Conservation (phyloP, 345 rosid species). For the Boechera divaricarpa region DNA sequence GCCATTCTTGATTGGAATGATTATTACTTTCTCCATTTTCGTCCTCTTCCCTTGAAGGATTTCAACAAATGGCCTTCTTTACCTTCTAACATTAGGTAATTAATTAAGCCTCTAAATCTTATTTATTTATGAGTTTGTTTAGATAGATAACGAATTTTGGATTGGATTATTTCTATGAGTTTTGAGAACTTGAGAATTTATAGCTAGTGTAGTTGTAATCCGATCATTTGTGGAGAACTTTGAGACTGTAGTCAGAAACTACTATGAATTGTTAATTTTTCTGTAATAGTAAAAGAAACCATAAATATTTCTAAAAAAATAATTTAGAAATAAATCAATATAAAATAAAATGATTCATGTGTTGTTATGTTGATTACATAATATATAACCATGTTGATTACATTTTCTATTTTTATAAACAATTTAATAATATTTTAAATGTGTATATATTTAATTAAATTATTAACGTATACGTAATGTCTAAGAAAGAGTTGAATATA, state of each 20-base stretch:
- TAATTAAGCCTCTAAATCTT: neutral
- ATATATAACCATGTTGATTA: neutral
- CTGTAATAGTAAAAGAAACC: neutral
- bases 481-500: neutral
- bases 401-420: neutral
- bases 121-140: neutral
- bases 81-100: constrained; percentile 66
- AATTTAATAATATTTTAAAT: neutral
- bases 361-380: neutral
- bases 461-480: neutral
- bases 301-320: no score
- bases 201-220: neutral
- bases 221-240: constrained; percentile 25
- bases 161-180: constrained; percentile 1
- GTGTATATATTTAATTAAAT: neutral
- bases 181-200: neutral
- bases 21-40: constrained; percentile 78
- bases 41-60: constrained; percentile 63
- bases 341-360: neutral
- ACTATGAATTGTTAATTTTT: neutral
- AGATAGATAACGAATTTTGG: no score
- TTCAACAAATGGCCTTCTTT: constrained; percentile 74
- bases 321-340: no score
- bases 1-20: constrained; percentile 98
- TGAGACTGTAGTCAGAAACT: constrained; percentile 18